Evolutionary conservation across 306 rosid species (phyloP).

Genomic region (Rosa persica): DNA sequence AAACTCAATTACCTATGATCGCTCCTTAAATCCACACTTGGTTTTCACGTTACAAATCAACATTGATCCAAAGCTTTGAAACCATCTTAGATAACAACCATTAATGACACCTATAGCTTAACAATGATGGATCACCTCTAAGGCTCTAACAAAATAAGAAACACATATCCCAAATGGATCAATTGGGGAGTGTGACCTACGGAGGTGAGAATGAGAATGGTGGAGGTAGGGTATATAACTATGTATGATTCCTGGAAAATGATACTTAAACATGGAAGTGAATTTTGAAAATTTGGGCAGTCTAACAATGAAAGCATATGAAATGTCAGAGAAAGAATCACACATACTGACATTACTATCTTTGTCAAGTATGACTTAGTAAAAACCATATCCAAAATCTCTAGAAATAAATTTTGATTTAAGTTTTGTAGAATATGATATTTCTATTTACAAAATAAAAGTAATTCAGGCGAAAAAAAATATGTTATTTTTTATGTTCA

Average conservation of each 20-base stretch:
- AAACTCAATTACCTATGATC: background rate
- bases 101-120: no score
- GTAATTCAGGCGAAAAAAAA: background rate
- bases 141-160: no score
- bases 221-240: background rate
- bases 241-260: constrained; percentile 33
- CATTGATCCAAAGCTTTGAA: no score
- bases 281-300: constrained; percentile 35
- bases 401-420: background rate
- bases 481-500: background rate
- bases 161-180: background rate
- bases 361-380: background rate
- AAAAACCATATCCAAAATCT: background rate
- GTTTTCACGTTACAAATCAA: background rate
- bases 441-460: background rate
- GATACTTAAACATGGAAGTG: constrained; percentile 7
- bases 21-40: background rate
- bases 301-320: constrained; percentile 41
- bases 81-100: no score
- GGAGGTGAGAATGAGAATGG: constrained; percentile 28
- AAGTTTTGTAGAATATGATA: background rate
- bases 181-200: constrained; percentile 20
- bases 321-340: constrained; percentile 7
- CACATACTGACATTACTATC: background rate
- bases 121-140: no score